Evolutionary conservation across 768 basidiomycete species (phyloP).

Genomic region (Symmetrospora coprosmae): DNA sequence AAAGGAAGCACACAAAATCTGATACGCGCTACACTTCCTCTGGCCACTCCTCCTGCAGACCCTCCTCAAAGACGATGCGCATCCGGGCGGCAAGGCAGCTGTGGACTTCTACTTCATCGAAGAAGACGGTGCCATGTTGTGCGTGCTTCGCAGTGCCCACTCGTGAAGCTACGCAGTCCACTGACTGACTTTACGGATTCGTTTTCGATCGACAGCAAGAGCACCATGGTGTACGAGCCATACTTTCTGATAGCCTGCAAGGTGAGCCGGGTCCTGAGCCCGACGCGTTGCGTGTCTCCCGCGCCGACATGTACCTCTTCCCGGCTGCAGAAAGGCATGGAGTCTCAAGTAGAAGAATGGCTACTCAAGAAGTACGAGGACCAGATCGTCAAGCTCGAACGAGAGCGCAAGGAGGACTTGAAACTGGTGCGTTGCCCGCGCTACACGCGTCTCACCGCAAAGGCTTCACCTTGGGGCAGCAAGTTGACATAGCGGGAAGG

Average conservation of each 20-base stretch:
- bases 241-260: conserved; percentile 90
- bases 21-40: background rate
- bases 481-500: background rate
- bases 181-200: too few relatives aligned
- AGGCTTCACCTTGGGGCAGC: too few relatives aligned
- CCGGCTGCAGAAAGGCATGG: conserved; percentile 54
- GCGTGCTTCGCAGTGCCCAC: too few relatives aligned
- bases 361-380: conserved; percentile 85
- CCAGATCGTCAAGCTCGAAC: conserved; percentile 57
- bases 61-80: conserved; percentile 67
- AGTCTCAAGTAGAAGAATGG: conserved; percentile 88
- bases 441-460: background rate
- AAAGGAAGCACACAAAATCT: background rate
- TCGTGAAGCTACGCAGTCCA: too few relatives aligned
- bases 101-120: conserved; percentile 96
- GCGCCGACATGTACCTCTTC: background rate
- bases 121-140: conserved; percentile 85
- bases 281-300: background rate
- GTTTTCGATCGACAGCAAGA: conserved; percentile 48
- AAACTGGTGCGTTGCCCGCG: conserved; percentile 43
- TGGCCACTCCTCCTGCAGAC: conserved; percentile 45
- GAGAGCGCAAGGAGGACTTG: conserved; percentile 82
- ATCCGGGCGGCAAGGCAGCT: conserved; percentile 68
- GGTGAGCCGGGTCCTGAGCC: conserved; percentile 41
- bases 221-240: conserved; percentile 78